phyloP scores from a whole-genome alignment of 2,329 filamentous ascomycete genomes.

The Phaeosphaeriaceae sp. region DNA sequence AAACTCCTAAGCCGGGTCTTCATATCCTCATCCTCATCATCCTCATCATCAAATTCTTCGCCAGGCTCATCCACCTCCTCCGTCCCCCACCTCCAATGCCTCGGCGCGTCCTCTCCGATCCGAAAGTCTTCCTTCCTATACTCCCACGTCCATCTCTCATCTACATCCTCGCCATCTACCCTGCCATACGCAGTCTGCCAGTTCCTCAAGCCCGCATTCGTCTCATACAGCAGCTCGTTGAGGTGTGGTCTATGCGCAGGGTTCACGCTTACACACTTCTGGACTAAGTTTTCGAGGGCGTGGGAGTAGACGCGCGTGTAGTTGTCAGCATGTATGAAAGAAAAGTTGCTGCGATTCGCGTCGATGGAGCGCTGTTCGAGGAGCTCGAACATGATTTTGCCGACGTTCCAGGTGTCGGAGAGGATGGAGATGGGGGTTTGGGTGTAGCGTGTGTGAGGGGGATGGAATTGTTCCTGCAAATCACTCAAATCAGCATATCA shows the following conservation, averaged over 20 bases:
- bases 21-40: no score
- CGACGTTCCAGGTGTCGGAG: background rate
- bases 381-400: constrained; percentile 2
- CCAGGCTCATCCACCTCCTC: background rate
- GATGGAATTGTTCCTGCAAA: background rate
- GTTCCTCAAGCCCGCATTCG: background rate
- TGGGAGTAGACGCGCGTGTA: background rate
- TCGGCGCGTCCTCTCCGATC: background rate
- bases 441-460: background rate
- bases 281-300: background rate
- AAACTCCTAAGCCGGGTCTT: no score
- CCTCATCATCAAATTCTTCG: no score
- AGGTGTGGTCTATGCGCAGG: background rate
- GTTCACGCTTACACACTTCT: background rate
- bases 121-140: background rate
- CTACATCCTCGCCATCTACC: background rate
- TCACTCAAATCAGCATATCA: no score
- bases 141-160: background rate
- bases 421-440: background rate
- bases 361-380: background rate
- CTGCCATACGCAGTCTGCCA: background rate
- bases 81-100: background rate
- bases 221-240: background rate
- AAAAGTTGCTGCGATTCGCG: background rate
- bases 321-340: background rate